Percentiles rank a stretch among this genome's conserved stretches.
Conservation (phyloP, 805 yeast species). For the Wickerhamiella allomyrinae region DNA sequence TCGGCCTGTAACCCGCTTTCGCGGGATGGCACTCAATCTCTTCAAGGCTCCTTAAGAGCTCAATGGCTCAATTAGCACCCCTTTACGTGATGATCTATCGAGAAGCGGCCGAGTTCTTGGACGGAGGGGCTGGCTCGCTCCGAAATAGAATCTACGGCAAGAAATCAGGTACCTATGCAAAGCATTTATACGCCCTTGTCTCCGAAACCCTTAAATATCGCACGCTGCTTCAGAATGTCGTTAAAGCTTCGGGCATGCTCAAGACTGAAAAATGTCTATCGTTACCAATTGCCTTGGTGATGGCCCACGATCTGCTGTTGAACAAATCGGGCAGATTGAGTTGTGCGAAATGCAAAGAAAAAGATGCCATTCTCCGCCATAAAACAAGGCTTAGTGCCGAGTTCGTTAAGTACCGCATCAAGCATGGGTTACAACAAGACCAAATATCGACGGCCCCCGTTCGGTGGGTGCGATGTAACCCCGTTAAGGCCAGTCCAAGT, state of each 20-base stretch:
- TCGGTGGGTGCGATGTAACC: slow-evolving; percentile 44
- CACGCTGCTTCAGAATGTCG: slow-evolving; percentile 45
- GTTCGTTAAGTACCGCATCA: slow-evolving; percentile 59
- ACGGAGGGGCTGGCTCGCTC: slow-evolving; percentile 19
- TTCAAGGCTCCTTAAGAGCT: not conserved
- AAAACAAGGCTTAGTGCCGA: slow-evolving; percentile 77
- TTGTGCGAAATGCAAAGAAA: slow-evolving; percentile 76
- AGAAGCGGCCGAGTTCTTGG: slow-evolving; percentile 17
- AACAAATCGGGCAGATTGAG: slow-evolving; percentile 69
- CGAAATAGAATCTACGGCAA: slow-evolving; percentile 28
- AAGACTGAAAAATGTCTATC: slow-evolving; percentile 35
- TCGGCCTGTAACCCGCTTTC: too few species aligned
- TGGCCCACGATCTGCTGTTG: slow-evolving; percentile 71
- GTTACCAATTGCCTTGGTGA: slow-evolving; percentile 40
- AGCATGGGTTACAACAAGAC: slow-evolving; percentile 29
- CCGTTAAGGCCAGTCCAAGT: slow-evolving; percentile 34
- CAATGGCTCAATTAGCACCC: not conserved
- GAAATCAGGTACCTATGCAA: slow-evolving; percentile 47
- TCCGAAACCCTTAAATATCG: slow-evolving; percentile 62
- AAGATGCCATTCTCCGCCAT: slow-evolving; percentile 63
- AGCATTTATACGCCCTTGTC: slow-evolving; percentile 75
- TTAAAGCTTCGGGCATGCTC: slow-evolving; percentile 55
- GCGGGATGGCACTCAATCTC: not conserved
- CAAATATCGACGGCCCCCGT: slow-evolving; percentile 24
- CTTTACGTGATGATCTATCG: slow-evolving; percentile 15